phyloP scores from a whole-genome alignment of 2,329 filamentous ascomycete species.

The Coleophoma cylindrospora region DNA sequence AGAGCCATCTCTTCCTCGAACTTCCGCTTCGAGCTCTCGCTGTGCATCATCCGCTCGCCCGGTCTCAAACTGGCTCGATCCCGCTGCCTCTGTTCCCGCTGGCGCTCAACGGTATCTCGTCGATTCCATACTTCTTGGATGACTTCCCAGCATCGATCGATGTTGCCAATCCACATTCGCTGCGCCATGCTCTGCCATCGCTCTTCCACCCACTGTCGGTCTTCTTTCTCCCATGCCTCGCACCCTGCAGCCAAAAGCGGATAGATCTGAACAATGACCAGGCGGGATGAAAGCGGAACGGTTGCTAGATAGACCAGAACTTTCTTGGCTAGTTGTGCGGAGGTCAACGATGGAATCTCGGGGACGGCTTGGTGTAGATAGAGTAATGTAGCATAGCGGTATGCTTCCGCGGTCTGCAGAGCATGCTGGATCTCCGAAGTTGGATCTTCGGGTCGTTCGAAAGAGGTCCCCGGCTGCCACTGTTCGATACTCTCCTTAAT shows the following conservation, averaged over 20 bases:
- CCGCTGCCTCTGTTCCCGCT: conserved; percentile 13
- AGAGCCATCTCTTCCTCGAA: conserved; percentile 23
- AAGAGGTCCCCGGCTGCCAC: conserved; percentile 48
- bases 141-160: conserved; percentile 61
- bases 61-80: conserved; percentile 5
- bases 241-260: conserved; percentile 64
- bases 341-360: conserved; percentile 55
- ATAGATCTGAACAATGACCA: conserved; percentile 65
- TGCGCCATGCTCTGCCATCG: conserved; percentile 57
- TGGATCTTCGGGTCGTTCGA: conserved; percentile 59
- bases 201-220: conserved; percentile 57
- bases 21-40: conserved; percentile 20
- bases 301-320: conserved; percentile 57
- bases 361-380: conserved; percentile 66
- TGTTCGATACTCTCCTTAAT: conserved; percentile 54
- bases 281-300: conserved; percentile 55
- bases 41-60: conserved; percentile 16
- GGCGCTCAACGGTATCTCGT: conserved; percentile 41
- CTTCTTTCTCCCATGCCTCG: conserved; percentile 53
- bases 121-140: conserved; percentile 63
- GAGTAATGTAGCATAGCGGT: conserved; percentile 60
- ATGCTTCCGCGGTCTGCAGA: conserved; percentile 62
- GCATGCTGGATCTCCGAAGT: conserved; percentile 57
- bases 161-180: conserved; percentile 61
- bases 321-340: conserved; percentile 54